A percentile compares a stretch with the other conserved stretches of the same genome.
Conservation (phyloP, 441 rosid genomes). For the Syzygium malaccense region DNA sequence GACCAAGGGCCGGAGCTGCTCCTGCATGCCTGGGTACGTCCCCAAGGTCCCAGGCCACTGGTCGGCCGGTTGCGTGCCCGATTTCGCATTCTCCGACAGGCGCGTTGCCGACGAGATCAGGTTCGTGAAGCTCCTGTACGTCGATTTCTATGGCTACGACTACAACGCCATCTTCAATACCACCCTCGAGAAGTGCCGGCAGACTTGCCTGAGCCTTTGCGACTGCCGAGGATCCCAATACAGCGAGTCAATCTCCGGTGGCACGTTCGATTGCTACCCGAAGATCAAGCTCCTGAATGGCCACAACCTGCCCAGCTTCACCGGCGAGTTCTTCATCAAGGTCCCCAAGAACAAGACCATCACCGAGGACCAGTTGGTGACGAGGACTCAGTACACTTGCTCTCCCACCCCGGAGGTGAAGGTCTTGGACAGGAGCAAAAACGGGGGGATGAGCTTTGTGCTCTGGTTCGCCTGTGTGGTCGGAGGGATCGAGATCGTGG, state of each 20-base stretch:
- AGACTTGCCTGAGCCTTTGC: background rate
- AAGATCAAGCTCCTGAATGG: background rate
- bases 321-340: background rate
- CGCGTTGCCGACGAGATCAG: background rate
- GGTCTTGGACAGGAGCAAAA: background rate
- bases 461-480: background rate
- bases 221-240: background rate
- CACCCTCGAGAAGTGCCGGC: background rate
- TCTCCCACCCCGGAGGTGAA: background rate
- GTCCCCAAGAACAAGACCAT: background rate
- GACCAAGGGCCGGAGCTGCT: background rate
- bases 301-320: background rate
- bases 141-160: background rate
- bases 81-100: background rate
- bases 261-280: background rate
- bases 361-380: background rate
- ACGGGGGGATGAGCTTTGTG: background rate
- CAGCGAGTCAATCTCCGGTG: rapidly evolving
- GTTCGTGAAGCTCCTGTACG: background rate
- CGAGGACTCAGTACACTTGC: background rate
- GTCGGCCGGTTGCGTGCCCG: background rate
- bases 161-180: background rate
- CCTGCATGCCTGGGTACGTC: background rate
- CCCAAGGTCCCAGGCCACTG: background rate
- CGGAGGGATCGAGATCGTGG: background rate